These are phyloP conservation scores for Fusarium sp. DNA, from an alignment of 2,329 filamentous ascomycete species.

Conservation along the genomic window DNA sequence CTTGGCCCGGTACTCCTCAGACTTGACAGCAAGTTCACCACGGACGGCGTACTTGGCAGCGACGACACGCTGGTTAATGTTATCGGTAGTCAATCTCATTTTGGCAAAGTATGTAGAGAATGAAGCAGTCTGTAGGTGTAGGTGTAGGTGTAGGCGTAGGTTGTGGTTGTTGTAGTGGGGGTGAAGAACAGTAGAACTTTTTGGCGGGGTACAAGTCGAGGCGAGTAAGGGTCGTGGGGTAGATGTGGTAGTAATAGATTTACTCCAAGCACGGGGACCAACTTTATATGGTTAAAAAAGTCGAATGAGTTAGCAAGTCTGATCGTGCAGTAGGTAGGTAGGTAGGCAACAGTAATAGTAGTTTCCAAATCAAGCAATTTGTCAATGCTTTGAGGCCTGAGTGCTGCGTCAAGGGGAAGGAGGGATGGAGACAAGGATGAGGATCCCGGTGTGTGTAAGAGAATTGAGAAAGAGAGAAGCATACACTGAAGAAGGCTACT, in stretches of 20 bases:
- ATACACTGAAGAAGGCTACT: conserved; percentile 21
- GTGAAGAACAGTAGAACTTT: conserved; percentile 36
- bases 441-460: conserved; percentile 29
- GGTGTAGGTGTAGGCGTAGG: conserved; percentile 14
- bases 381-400: conserved; percentile 37
- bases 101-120: conserved; percentile 49
- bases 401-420: conserved; percentile 28
- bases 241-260: conserved; percentile 42
- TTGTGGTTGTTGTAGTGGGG: conserved; percentile 35
- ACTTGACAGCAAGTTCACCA: conserved; percentile 93
- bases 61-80: conserved; percentile 92
- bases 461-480: conserved; percentile 18
- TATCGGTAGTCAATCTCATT: conserved; percentile 76
- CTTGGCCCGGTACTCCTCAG: conserved; percentile 86
- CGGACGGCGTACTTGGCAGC: conserved; percentile 95
- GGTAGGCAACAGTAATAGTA: background rate
- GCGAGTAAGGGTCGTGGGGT: conserved; percentile 46
- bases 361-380: conserved; percentile 20
- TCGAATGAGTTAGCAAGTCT: conserved; percentile 45
- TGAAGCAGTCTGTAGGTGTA: conserved; percentile 7
- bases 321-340: conserved; percentile 18
- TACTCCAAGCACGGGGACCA: conserved; percentile 36
- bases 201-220: conserved; percentile 47
- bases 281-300: conserved; percentile 39
- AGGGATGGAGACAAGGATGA: conserved; percentile 38